These are phyloP conservation scores for Plasmodium ovale DNA, from an alignment of 169 alveolate genomes.

Conservation along the genomic window DNA sequence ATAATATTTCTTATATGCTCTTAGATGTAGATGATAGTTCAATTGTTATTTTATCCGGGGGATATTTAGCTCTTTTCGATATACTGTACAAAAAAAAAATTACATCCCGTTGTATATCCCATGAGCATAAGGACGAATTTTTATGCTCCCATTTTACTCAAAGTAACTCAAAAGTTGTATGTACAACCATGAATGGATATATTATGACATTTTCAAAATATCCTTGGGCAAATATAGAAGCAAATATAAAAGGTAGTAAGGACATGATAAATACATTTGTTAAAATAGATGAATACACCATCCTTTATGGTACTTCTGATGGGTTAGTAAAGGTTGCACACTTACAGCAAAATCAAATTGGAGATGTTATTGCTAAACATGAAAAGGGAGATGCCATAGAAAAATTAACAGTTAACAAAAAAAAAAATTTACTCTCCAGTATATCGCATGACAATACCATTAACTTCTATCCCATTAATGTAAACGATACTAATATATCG, in stretches of 20 bases:
- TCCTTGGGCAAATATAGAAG: conserved; percentile 55
- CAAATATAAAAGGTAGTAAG: conserved; percentile 52
- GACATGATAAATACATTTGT: conserved; percentile 59
- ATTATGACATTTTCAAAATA: conserved; percentile 36
- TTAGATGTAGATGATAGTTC: conserved; percentile 43
- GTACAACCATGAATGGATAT: conserved; percentile 58
- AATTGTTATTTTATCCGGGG: conserved; percentile 32
- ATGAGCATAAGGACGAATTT: conserved; percentile 64
- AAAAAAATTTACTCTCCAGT: conserved; percentile 42
- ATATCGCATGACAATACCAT: conserved; percentile 50
- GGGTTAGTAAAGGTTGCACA: conserved; percentile 48
- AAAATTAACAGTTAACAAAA: conserved; percentile 53
- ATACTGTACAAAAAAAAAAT: conserved; percentile 55
- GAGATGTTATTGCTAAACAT: conserved; percentile 31
- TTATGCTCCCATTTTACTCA: conserved; percentile 17
- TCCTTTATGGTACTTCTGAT: conserved; percentile 57
- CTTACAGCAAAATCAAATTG: conserved; percentile 35
- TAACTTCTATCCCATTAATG: conserved; percentile 32
- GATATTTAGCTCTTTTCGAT: conserved; percentile 42
- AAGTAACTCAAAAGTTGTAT: conserved; percentile 43
- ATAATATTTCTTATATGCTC: conserved; percentile 46
- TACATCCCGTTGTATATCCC: conserved; percentile 26
- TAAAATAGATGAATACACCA: conserved; percentile 44
- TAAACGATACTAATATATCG: conserved; percentile 21
- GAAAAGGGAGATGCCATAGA: conserved; percentile 24